These are phyloP conservation scores for Claviceps digitariae DNA, from an alignment of 2,329 filamentous ascomycete genomes.

Conservation along the genomic window DNA sequence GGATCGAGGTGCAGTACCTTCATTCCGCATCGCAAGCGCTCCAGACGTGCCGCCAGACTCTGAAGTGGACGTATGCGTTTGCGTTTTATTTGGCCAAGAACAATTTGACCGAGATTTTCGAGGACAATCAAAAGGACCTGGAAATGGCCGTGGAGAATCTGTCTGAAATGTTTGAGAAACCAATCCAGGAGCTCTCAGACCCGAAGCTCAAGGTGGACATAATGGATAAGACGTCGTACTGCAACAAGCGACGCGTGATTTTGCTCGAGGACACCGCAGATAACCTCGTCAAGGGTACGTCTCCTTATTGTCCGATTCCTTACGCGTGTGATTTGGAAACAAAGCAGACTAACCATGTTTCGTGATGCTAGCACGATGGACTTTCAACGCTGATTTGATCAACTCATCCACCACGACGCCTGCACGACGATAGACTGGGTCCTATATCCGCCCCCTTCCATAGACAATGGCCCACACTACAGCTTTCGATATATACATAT, in stretches of 20 bases:
- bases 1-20: constrained; percentile 98
- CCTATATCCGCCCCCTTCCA: background rate
- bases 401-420: background rate
- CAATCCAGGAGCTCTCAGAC: constrained; percentile 69
- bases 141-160: constrained; percentile 94
- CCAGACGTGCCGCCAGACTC: constrained; percentile 91
- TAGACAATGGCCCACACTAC: background rate
- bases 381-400: constrained; percentile 17
- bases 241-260: constrained; percentile 82
- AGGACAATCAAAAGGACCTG: constrained; percentile 96
- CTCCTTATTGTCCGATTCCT: background rate
- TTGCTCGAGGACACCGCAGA: constrained; percentile 85
- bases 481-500: background rate
- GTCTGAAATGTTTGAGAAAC: constrained; percentile 99
- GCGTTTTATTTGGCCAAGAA: constrained; percentile 94
- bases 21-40: constrained; percentile 86
- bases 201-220: constrained; percentile 95
- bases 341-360: background rate
- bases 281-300: constrained; percentile 69
- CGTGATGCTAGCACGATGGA: constrained; percentile 28
- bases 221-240: constrained; percentile 97
- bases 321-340: no score
- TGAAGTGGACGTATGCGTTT: constrained; percentile 99
- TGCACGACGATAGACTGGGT: constrained; percentile 4
- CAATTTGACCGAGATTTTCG: constrained; percentile 93